Evolutionary conservation across 2,329 filamentous ascomycete species (phyloP).

Genomic region (Epichloe uncinata): DNA sequence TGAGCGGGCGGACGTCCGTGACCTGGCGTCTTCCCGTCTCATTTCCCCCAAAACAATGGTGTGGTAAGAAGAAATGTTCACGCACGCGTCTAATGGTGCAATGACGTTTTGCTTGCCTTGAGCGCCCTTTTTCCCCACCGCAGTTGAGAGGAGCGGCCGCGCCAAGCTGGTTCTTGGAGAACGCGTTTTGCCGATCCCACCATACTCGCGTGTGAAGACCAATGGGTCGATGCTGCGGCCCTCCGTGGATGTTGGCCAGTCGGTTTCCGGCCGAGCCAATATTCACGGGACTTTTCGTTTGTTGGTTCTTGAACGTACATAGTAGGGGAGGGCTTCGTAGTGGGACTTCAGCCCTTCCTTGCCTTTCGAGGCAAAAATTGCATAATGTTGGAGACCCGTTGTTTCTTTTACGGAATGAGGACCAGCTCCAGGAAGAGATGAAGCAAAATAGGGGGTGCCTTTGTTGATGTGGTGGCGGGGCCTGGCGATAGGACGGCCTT

Average conservation of each 20-base stretch:
- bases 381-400: constrained; percentile 14
- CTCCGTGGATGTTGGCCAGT: constrained; percentile 19
- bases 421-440: constrained; percentile 12
- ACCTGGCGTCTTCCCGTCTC: constrained; percentile 12
- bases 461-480: constrained; percentile 18
- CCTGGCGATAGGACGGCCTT: constrained; percentile 15
- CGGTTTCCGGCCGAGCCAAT: constrained; percentile 9
- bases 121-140: constrained; percentile 15
- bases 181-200: constrained; percentile 8
- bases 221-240: constrained; percentile 43
- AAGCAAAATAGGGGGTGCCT: constrained; percentile 3
- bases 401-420: constrained; percentile 10
- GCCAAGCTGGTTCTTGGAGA: constrained; percentile 32
- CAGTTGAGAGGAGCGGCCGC: constrained; percentile 15
- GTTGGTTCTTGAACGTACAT: constrained; percentile 17
- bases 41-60: constrained; percentile 15
- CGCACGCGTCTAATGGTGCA: neutral
- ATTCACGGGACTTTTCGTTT: constrained; percentile 18
- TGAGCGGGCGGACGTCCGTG: constrained; percentile 13
- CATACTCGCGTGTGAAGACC: constrained; percentile 18
- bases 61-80: constrained; percentile 2
- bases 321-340: neutral
- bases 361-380: neutral
- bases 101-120: constrained; percentile 8
- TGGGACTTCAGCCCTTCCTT: constrained; percentile 1